Percentiles rank a stretch among this genome's conserved stretches.
Conservation (phyloP, 2,329 filamentous ascomycete species). For the Curvularia eragrostidis region DNA sequence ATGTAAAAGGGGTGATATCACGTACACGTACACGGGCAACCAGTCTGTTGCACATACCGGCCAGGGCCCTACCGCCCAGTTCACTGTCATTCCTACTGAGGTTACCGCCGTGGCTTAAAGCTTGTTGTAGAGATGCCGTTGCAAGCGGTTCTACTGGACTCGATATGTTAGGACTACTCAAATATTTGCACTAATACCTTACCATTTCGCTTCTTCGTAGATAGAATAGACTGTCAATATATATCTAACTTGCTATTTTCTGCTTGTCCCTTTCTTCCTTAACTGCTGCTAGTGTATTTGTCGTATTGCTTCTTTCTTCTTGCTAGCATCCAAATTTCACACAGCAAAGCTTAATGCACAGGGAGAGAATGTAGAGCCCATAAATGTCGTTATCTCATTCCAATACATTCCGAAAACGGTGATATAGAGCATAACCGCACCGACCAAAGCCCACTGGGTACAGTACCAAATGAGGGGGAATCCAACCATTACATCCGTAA, state of each 20-base stretch:
- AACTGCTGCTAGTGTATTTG: neutral
- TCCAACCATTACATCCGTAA: neutral
- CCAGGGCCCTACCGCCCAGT: neutral
- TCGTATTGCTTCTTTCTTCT: neutral
- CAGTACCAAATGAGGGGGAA: neutral
- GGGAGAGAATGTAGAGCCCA: neutral
- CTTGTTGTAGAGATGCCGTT: neutral
- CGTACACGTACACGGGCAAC: constrained; percentile 10
- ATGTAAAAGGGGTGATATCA: constrained; percentile 1
- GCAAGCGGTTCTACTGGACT: neutral
- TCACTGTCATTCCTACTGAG: constrained; percentile 19
- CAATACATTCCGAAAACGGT: neutral
- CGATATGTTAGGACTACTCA: neutral
- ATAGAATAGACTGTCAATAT: neutral
- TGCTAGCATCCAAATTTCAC: too few species aligned
- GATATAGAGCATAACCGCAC: neutral
- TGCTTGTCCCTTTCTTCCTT: neutral
- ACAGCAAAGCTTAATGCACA: neutral
- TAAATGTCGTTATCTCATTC: neutral
- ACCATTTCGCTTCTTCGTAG: too few species aligned
- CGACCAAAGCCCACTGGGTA: neutral
- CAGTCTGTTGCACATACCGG: constrained; percentile 4
- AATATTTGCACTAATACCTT: neutral
- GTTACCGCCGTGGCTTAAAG: constrained; percentile 10
- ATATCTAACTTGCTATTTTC: neutral